These are phyloP conservation scores for Voacanga thouarsii DNA, from an alignment of 257 asterid genomes.

Conservation along the genomic window DNA sequence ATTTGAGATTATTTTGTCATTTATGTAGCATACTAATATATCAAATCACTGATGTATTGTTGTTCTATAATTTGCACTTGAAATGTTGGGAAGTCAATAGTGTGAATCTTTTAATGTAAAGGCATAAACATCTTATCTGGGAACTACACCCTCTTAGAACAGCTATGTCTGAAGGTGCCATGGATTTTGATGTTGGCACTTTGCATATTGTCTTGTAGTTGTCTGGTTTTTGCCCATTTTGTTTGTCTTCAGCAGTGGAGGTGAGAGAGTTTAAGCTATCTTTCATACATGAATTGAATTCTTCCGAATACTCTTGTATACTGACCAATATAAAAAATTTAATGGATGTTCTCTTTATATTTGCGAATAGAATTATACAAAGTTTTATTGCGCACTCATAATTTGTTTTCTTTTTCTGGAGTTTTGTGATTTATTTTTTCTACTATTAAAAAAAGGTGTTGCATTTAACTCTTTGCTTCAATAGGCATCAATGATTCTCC, in stretches of 20 bases:
- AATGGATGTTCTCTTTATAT: background rate
- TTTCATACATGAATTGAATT: background rate
- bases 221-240: background rate
- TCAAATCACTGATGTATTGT: too few species aligned
- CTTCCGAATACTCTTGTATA: background rate
- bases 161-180: background rate
- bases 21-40: too few species aligned
- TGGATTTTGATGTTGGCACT: background rate
- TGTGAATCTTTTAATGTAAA: background rate
- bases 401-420: background rate
- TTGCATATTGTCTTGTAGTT: background rate
- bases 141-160: background rate
- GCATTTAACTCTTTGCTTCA: background rate
- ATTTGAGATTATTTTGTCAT: too few species aligned
- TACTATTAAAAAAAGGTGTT: background rate
- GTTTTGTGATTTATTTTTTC: background rate
- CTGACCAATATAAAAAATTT: background rate
- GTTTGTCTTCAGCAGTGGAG: background rate
- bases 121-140: background rate
- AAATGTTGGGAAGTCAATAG: too few species aligned
- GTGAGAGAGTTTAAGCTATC: background rate
- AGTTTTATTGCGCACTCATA: background rate
- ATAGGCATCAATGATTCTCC: background rate
- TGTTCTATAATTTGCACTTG: too few species aligned
- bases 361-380: background rate